A percentile compares a stretch with the other conserved stretches of the same genome.
Evolutionary conservation across 2,329 filamentous ascomycete genomes (phyloP).

Genomic region (Didymella arachidicola): DNA sequence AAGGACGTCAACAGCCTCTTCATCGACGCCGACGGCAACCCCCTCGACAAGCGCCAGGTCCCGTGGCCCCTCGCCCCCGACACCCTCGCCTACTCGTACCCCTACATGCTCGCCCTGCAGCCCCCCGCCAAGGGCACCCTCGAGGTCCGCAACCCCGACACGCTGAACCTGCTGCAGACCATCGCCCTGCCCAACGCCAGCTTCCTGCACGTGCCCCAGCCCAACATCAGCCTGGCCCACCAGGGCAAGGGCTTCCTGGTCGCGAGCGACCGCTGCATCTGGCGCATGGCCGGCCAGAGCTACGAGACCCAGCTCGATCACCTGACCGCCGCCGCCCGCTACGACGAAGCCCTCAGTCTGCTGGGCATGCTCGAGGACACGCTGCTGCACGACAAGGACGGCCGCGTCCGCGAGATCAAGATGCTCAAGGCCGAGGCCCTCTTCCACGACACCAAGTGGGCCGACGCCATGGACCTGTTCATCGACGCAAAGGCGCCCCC

Average conservation of each 20-base stretch:
- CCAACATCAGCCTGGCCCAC: constrained; percentile 92
- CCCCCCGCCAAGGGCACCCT: constrained; percentile 81
- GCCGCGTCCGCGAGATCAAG: constrained; percentile 83
- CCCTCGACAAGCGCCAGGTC: constrained; percentile 85
- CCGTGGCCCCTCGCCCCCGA: constrained; percentile 90
- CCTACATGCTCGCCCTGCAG: constrained; percentile 89
- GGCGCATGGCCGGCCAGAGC: constrained; percentile 93
- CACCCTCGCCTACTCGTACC: constrained; percentile 93
- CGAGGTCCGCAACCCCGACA: constrained; percentile 92
- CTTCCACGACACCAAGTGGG: constrained; percentile 83
- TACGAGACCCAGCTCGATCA: constrained; percentile 91
- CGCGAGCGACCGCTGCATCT: constrained; percentile 87
- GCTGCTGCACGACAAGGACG: constrained; percentile 80
- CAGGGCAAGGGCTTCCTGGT: constrained; percentile 96
- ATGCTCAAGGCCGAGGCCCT: constrained; percentile 88
- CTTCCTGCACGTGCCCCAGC: constrained; percentile 88
- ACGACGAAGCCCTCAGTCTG: constrained; percentile 92
- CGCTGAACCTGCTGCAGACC: constrained; percentile 85
- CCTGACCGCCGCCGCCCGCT: constrained; percentile 74
- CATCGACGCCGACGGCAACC: constrained; percentile 81
- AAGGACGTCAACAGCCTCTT: constrained; percentile 97
- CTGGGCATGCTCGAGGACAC: constrained; percentile 92
- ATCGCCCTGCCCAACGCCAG: constrained; percentile 82
- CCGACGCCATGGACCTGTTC: constrained; percentile 88
- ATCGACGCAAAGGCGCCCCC: constrained; percentile 89